A percentile compares a stretch with the other conserved stretches of the same genome.
Evolutionary conservation across 306 rosid genomes (phyloP).

Genomic region (Arachis stenosperma): DNA sequence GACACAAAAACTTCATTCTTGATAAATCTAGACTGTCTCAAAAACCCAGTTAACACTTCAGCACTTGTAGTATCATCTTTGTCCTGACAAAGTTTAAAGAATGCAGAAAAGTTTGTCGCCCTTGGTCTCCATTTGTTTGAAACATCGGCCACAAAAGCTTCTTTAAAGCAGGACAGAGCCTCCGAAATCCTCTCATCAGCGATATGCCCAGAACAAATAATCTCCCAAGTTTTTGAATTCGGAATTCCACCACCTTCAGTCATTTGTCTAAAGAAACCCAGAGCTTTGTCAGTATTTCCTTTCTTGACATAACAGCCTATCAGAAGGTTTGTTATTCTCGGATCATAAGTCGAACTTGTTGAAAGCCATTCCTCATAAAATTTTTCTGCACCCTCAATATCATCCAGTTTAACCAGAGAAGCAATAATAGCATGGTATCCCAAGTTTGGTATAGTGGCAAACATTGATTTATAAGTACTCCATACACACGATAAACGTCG

Average conservation of each 20-base stretch:
- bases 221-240: conserved; percentile 86
- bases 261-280: conserved; percentile 59
- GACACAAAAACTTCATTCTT: conserved; percentile 57
- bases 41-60: conserved; percentile 54
- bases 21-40: conserved; percentile 59
- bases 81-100: conserved; percentile 61
- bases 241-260: conserved; percentile 69
- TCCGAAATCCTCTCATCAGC: conserved; percentile 57
- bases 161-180: conserved; percentile 73
- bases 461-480: conserved; percentile 68
- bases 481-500: conserved; percentile 84
- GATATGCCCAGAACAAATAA: conserved; percentile 65
- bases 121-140: conserved; percentile 82
- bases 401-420: conserved; percentile 72
- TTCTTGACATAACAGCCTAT: conserved; percentile 59
- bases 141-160: conserved; percentile 64
- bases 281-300: conserved; percentile 60
- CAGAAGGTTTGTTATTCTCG: conserved; percentile 80
- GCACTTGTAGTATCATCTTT: conserved; percentile 59
- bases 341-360: conserved; percentile 63
- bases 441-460: conserved; percentile 78
- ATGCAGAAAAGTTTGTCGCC: conserved; percentile 53
- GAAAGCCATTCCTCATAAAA: conserved; percentile 80
- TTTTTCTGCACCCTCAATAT: conserved; percentile 78
- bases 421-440: conserved; percentile 86